These are phyloP conservation scores for Melastoma candidum DNA, from an alignment of 441 rosid species.

Conservation along the genomic window DNA sequence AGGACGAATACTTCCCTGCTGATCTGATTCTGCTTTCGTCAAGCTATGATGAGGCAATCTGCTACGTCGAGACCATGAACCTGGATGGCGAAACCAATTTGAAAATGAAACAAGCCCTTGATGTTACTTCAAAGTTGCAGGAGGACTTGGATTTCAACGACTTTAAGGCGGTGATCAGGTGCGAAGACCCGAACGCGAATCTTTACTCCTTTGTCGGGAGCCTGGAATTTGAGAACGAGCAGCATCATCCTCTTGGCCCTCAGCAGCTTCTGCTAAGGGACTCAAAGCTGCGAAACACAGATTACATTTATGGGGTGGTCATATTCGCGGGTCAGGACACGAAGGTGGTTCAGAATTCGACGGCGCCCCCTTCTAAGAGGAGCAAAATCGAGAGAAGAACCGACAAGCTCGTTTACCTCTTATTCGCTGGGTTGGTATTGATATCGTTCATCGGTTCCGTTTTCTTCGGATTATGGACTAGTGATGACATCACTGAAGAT, in stretches of 20 bases:
- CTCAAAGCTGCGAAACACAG: slow-evolving; percentile 89
- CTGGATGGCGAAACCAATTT: slow-evolving; percentile 96
- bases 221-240: slow-evolving; percentile 51
- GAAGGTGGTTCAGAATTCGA: slow-evolving; percentile 87
- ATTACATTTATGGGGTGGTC: slow-evolving; percentile 72
- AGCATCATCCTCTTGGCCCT: slow-evolving; percentile 71
- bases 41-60: slow-evolving; percentile 73
- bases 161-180: slow-evolving; percentile 61
- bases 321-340: slow-evolving; percentile 90
- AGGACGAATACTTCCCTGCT: slow-evolving; percentile 88
- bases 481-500: slow-evolving; percentile 40
- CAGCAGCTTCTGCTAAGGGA: slow-evolving; percentile 90
- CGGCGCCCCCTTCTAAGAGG: slow-evolving; percentile 87
- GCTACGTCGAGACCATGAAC: slow-evolving; percentile 96
- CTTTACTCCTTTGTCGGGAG: slow-evolving; percentile 81
- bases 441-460: slow-evolving; percentile 61
- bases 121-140: slow-evolving; percentile 43
- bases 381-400: slow-evolving; percentile 84
- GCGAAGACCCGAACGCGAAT: slow-evolving; percentile 95
- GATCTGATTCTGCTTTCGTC: slow-evolving; percentile 88
- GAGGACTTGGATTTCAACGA: slow-evolving; percentile 48
- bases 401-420: slow-evolving; percentile 69
- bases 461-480: slow-evolving; percentile 61
- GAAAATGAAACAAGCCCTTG: slow-evolving; percentile 77
- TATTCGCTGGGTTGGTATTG: slow-evolving; percentile 58